Base-by-base conservation (phyloP, 2,329 filamentous ascomycete genomes). In the Ceratocystis destructans region DNA sequence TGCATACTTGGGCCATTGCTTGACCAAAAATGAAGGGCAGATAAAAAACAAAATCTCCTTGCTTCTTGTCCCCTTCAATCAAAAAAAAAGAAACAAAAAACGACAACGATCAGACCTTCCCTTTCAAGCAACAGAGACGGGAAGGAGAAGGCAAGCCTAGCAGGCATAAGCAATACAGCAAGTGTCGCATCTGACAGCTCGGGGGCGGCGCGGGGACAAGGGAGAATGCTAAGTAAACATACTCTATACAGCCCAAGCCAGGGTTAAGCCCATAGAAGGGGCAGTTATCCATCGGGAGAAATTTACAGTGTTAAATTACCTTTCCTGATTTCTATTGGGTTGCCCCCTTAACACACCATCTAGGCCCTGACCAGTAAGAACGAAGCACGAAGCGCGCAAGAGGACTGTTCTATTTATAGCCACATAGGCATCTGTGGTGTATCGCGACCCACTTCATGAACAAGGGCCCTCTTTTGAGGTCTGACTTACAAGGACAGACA, bases 161-260 rank as follows among this genome's bases (percentile, higher is more conserved):
- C 55, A 59, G 55, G 55, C 55, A 59, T 59, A 59, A 12, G 55
- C 55, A 59, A 59, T 31, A 59, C 55, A 59, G 55, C 20, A 59
- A 59, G 55, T 59, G 55, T 59, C 55, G 55, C 55, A 59, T 59
- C 55, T 59, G 55, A 59, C 55, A 59, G 55, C 55, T 15, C 55
- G 55, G 55, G 55, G 55, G 53, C 6, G 53, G 53, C 53, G 55
- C 55, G 55, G 55, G 28, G 55, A 20, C 48, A 41, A 41, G 33
- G 33, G 10, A 37, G 37, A 41, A 12, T 41, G 10, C 10, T 41
- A 12, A 41, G 37, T 41, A 41, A 41, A 41, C 37, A 41, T 15
- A 41, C 37, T 41, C 10, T 41, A 31, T 25, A 33, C 53, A 59
- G 28, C 3, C 53, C 25, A 28, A 10, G 22, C 12, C 50, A 22